Conservation (phyloP, 2,329 filamentous ascomycete genomes). For the Sporothrix curviconia region DNA sequence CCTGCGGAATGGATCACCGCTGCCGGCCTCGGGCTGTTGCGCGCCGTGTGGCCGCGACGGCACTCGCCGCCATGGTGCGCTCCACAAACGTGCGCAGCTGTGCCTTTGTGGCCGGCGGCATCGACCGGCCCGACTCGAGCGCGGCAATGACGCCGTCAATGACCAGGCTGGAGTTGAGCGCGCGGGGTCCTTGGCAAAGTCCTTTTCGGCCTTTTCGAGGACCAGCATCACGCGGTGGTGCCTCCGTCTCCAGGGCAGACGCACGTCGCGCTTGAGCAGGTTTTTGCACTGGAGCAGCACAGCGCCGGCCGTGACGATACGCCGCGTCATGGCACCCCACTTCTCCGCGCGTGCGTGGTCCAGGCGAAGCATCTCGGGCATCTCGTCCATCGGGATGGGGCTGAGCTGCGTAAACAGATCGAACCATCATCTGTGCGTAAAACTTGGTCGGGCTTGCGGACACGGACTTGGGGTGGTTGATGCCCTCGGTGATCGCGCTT, state of each 20-base stretch:
- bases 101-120: conserved; percentile 55
- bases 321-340: conserved; percentile 50
- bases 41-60: conserved; percentile 35
- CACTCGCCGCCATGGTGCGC: conserved; percentile 47
- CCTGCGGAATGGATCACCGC: conserved; percentile 36
- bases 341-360: conserved; percentile 58
- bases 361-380: conserved; percentile 69
- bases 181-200: conserved; percentile 28
- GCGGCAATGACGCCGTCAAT: conserved; percentile 57
- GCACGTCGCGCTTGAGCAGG: conserved; percentile 71
- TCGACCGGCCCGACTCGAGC: conserved; percentile 55
- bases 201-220: conserved; percentile 45
- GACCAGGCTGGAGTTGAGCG: conserved; percentile 29
- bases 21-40: conserved; percentile 18
- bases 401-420: conserved; percentile 64
- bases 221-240: conserved; percentile 63
- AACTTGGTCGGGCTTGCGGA: conserved; percentile 64
- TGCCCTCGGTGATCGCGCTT: conserved; percentile 62
- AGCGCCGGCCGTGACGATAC: conserved; percentile 66
- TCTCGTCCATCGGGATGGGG: conserved; percentile 41
- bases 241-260: conserved; percentile 69
- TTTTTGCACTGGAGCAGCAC: conserved; percentile 78
- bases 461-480: conserved; percentile 55
- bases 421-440: conserved; percentile 68
- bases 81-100: conserved; percentile 53